Evolutionary conservation across 306 rosid genomes (phyloP), one percentile per base, ranked within the genome.

Genomic region (Lupinus albus): DNA sequence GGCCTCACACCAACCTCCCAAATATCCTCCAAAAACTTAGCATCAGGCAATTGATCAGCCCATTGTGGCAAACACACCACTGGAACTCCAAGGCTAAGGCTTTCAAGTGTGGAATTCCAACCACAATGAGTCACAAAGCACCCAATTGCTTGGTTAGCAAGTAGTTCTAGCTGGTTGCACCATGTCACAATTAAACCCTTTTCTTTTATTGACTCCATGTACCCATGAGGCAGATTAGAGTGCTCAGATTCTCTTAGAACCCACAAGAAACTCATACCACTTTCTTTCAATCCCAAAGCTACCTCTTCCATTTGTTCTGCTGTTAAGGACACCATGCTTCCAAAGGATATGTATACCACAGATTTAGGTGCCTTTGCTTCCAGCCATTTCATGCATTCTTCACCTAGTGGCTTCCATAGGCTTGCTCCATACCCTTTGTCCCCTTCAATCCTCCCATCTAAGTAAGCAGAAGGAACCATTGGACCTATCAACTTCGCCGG

Each of bases 81-180:
- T 0, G 89, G 89, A 15, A 84, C 83, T 0, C 89, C 87, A n/a
- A 85, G 82, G 54, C 91, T 80, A 4, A 88, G 72, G 55, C 82
- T 87, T 70, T 88, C 95, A 0, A 88, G 84, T 5, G 90, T 88
- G 0, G 89, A 88, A 13, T 88, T 88, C 95, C 95, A 79, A 3
- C 91, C 89, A 42, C 95, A 85, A 11, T 85, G 91, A 0, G 85
- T 83, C 68, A 85, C 87, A 74, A 88, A 88, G 62, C 84, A 81
- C 1, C 85, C 88, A 8, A 83, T 67, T 9, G 86, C 81, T 65
- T 70, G 58, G 68, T 87, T 76, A 8, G 76, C 85, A 21, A 87
- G 64, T 11, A 78, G 51, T 17, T 87, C 88, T n/a, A 87, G 79
- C 15, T 83, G 89, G 88, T 84, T 84, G 18, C 89, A 84, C 85